Base-by-base conservation (phyloP, 1,284 basidiomycete genomes). In the Omphalotus olearius region DNA sequence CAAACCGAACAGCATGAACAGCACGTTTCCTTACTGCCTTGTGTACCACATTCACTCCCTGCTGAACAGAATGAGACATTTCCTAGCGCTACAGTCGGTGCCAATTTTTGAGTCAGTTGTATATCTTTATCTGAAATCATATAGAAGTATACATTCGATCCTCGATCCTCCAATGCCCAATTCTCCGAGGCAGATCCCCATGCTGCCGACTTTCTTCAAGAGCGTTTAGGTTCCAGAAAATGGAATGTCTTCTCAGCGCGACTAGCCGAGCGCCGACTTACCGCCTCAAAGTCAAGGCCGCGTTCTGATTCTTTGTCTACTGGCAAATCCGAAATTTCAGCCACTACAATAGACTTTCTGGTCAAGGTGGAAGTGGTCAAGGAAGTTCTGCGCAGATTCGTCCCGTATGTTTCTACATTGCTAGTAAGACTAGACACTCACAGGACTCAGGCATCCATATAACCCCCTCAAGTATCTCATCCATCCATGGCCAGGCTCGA, bases 341-440 rank as follows among this genome's bases (percentile, higher is more conserved):
- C 10, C 37, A 38, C 16, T 16, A 48, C 69, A 39, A 70, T 78
- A 47, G 75, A 78, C 54, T 78, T 76, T 60, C 72, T 76, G 46
- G 68, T 78, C 62, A 76, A 76, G 62, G 75, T 76, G 33, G 74
- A 76, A 57, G 69, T 76, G 17, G 76, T 76, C 53, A 76, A 76
- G 56, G 70, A 75, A 58, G 72, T 76, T 14, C 59, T 76, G 30
- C 64, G 74, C 56, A 70, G 66, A 5, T 78, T 68, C 56, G 73
- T 78, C 44, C 74, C 74, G 72, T 76, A 63, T 55, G 74, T 74
- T 40, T 47, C 35, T 33, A 33, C 7, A 3, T 33, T 33, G 30
- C 13, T 33, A 9, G 13, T 3, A 33, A 10, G 30, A 13, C 9
- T 4, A 10, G 13, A 4, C 2, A 7, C 30, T 33, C 3, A 33